Base-by-base conservation (phyloP, 768 basidiomycete species). In the Amanita pallidorosea region DNA sequence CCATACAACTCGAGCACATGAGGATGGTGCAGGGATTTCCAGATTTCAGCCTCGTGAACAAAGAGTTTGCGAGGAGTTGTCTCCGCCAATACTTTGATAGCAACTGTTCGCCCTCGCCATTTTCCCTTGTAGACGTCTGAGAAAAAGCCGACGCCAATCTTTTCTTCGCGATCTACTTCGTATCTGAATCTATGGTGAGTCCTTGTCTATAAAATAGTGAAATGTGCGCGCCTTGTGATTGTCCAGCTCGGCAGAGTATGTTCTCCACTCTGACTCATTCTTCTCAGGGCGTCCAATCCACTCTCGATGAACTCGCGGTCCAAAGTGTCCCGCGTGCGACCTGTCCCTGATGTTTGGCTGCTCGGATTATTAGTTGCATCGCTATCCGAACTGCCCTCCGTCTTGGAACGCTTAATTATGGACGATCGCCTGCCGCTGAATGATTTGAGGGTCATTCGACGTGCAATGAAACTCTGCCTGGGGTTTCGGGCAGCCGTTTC, bases 1-100 rank as follows among this genome's bases (percentile, higher is more conserved):
- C 89, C 90, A 54, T 77, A 82, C 22, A 93, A 71, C 55, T 78
- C 74, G 40, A 91, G 68, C 3, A 93, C 81, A 56, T 87, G 79
- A 9, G 75, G 72, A 58, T 90, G 88, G 50, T 64, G 66, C 8
- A 93, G 71, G 3, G 64, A 67, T 54, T 81, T 77, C 90, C 90
- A 92, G 4, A 86, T 78, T 44, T 72, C 73, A 20, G 83, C 75
- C 61, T 89, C 83, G 49, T 75, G 76, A 18, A 82, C 63, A 66
- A 92, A 93, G 5, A 88, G 68, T 29, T 74, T 66, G 38, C 73
- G 70, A 2, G 82, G 79, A 1, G 83, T 80, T 34, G 72, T 72
- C 45, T 76, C 73, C 2, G 80, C 74, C 12, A 89, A 68, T 2
- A 86, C 77, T 64, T 90, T 89, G 70, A 88, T 74, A 3, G 85